These are phyloP conservation scores for Sphaerulina populicola DNA, from an alignment of 2,329 filamentous ascomycete genomes.

Conservation along the genomic window DNA sequence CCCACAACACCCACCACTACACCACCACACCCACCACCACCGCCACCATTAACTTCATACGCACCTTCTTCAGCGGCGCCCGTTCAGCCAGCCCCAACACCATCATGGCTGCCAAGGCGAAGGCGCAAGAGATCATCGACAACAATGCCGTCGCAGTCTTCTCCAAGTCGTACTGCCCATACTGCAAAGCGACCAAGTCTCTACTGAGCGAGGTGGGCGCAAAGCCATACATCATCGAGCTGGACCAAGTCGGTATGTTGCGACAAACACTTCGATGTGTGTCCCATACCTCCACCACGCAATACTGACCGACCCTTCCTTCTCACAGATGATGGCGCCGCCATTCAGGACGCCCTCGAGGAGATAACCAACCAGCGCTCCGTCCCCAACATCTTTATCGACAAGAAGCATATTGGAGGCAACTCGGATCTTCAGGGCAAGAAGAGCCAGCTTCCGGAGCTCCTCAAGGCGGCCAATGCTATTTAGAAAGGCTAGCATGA, in stretches of 20 bases:
- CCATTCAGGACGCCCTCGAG: slow-evolving; percentile 72
- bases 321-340: slow-evolving; percentile 64
- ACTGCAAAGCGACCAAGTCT: slow-evolving; percentile 73
- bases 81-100: slow-evolving; percentile 47
- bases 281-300: no score
- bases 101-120: slow-evolving; percentile 76
- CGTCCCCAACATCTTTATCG: slow-evolving; percentile 94
- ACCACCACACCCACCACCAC: not conserved
- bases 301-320: not conserved
- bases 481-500: slow-evolving; percentile 37
- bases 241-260: slow-evolving; percentile 71
- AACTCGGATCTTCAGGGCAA: slow-evolving; percentile 78
- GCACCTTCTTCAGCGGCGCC: slow-evolving; percentile 59
- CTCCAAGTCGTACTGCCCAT: slow-evolving; percentile 93
- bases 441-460: slow-evolving; percentile 53
- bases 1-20: not conserved
- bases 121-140: slow-evolving; percentile 79
- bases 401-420: slow-evolving; percentile 83
- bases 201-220: slow-evolving; percentile 62
- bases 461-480: slow-evolving; percentile 59
- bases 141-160: slow-evolving; percentile 82
- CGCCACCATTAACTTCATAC: slow-evolving; percentile 55
- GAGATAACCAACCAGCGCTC: slow-evolving; percentile 76
- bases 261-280: no score
- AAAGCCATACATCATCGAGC: slow-evolving; percentile 67